Evolutionary conservation across 2,329 filamentous ascomycete genomes (phyloP).

Genomic region (Microsporum canis): DNA sequence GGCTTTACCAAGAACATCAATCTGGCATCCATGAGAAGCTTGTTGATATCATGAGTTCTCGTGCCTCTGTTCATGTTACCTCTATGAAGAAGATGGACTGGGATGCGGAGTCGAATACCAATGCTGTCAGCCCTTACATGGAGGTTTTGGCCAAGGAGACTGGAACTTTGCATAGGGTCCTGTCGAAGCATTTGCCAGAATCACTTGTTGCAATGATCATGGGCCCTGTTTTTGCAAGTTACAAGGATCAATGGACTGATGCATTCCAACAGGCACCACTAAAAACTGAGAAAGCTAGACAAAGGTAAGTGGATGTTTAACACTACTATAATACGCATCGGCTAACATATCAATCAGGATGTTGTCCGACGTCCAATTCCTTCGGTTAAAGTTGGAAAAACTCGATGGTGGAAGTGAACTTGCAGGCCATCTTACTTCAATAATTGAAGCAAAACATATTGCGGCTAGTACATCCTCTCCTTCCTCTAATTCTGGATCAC

Average conservation of each 20-base stretch:
- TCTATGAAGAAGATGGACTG: slow-evolving; percentile 65
- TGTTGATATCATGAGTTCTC: slow-evolving; percentile 78
- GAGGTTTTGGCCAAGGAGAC: slow-evolving; percentile 82
- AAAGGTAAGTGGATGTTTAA: slow-evolving; percentile 47
- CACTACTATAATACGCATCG: neutral
- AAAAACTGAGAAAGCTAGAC: slow-evolving; percentile 55
- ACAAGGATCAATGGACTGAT: slow-evolving; percentile 65
- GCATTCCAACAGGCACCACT: slow-evolving; percentile 56
- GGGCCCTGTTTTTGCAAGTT: slow-evolving; percentile 70
- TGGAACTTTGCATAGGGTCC: slow-evolving; percentile 66
- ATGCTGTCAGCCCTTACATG: slow-evolving; percentile 59
- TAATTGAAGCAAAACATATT: slow-evolving; percentile 30
- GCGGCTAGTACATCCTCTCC: slow-evolving; percentile 8
- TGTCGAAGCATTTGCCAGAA: slow-evolving; percentile 71
- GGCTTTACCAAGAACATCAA: slow-evolving; percentile 79
- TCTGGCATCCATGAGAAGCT: slow-evolving; percentile 84
- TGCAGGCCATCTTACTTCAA: slow-evolving; percentile 54
- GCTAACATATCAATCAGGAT: slow-evolving; percentile 44
- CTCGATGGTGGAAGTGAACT: slow-evolving; percentile 68
- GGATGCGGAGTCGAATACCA: slow-evolving; percentile 44
- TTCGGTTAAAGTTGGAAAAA: slow-evolving; percentile 59
- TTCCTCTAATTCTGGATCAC: slow-evolving; percentile 2
- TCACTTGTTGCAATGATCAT: slow-evolving; percentile 71
- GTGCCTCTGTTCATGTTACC: slow-evolving; percentile 62
- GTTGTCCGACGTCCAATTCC: slow-evolving; percentile 61